phyloP scores from a whole-genome alignment of 768 basidiomycete species.

The Amanita pseudoporphyria region DNA sequence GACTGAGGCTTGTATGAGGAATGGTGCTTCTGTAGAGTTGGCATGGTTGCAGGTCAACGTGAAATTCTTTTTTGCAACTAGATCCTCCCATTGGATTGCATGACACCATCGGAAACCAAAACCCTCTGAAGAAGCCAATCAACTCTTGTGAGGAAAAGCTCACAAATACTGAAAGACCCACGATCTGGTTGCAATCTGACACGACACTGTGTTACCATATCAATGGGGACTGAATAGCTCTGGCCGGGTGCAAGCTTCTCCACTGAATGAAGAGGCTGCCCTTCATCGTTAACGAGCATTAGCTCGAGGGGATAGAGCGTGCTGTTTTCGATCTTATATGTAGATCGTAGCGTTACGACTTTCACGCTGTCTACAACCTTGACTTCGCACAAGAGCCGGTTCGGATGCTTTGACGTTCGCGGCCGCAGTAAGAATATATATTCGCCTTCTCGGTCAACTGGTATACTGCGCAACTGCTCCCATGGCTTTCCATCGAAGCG shows the following conservation, averaged over 20 bases:
- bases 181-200: conserved; percentile 89
- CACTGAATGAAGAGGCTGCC: conserved; percentile 69
- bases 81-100: conserved; percentile 83
- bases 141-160: neutral
- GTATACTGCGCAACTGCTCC: conserved; percentile 82
- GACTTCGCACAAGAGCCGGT: conserved; percentile 84
- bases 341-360: conserved; percentile 87
- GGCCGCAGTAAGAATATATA: conserved; percentile 83
- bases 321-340: conserved; percentile 83
- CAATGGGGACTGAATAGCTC: conserved; percentile 84
- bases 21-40: conserved; percentile 75
- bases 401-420: conserved; percentile 57
- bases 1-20: conserved; percentile 90
- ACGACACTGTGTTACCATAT: conserved; percentile 73
- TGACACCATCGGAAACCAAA: conserved; percentile 94
- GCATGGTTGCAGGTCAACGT: conserved; percentile 81
- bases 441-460: conserved; percentile 92
- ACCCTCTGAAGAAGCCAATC: conserved; percentile 49
- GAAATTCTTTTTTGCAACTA: conserved; percentile 58
- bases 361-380: conserved; percentile 89
- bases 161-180: conserved; percentile 29
- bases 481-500: conserved; percentile 78
- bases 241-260: conserved; percentile 90
- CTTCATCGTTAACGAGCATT: conserved; percentile 77
- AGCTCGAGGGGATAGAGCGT: conserved; percentile 90